Conservation (phyloP, 306 rosid species). For the Cicer pinnatifidum region DNA sequence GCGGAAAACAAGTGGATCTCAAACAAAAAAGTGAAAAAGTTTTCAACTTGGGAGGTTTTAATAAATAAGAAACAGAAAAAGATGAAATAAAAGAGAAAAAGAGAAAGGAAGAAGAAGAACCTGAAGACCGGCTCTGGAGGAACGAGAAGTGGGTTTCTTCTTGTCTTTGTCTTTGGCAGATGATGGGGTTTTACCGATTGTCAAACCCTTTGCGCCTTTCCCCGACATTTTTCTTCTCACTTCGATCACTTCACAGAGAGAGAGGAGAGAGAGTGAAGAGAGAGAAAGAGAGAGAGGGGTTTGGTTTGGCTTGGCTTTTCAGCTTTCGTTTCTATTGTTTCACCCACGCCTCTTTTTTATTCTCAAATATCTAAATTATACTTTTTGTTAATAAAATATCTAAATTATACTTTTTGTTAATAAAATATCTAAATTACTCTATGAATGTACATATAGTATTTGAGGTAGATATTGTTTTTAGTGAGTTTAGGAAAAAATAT, state of each 20-base stretch:
- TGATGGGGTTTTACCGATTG: conserved; percentile 60
- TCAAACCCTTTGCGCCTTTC: conserved; percentile 80
- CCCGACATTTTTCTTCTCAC: conserved; percentile 59
- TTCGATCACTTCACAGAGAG: not conserved
- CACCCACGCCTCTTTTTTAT: not conserved
- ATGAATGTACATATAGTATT: too few relatives aligned
- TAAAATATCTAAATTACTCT: too few relatives aligned
- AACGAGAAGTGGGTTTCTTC: conserved; percentile 83
- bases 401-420: not conserved
- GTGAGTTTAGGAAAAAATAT: too few relatives aligned
- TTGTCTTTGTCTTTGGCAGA: conserved; percentile 61
- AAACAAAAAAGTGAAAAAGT: not conserved
- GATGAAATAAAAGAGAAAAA: not conserved
- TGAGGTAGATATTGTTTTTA: too few relatives aligned
- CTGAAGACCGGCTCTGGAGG: conserved; percentile 88
- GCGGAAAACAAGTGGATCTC: conserved; percentile 22
- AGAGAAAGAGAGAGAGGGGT: not conserved
- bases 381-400: too few relatives aligned
- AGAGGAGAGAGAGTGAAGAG: not conserved
- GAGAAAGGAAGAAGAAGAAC: conserved; percentile 33
- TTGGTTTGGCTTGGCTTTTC: not conserved
- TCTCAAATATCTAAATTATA: not conserved
- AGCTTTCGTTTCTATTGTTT: not conserved
- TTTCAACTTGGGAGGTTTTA: not conserved
- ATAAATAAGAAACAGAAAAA: not conserved